phyloP scores from a whole-genome alignment of 129 eudicot genomes.

The Ambrosia artemisiifolia region DNA sequence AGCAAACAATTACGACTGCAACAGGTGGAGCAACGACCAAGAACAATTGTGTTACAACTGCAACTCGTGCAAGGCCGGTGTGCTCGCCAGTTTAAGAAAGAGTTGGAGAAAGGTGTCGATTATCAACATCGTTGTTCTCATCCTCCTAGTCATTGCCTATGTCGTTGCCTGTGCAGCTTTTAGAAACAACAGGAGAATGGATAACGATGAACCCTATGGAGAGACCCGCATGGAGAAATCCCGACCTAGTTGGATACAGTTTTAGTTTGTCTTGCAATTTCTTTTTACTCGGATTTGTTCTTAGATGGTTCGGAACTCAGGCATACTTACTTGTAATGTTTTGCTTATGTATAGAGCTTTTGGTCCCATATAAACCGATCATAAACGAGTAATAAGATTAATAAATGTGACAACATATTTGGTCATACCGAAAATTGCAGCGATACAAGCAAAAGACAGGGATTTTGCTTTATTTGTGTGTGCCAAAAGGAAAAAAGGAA shows the following conservation, averaged over 20 bases:
- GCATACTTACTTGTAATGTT: not conserved
- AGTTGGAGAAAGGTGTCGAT: conserved; percentile 94
- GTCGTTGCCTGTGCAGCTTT: conserved; percentile 77
- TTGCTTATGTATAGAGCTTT: not conserved
- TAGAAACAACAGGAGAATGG: conserved; percentile 79
- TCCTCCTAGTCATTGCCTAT: conserved; percentile 74
- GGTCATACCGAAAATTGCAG: not conserved
- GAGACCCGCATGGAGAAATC: conserved; percentile 89
- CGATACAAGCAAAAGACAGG: not conserved
- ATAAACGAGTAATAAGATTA: not conserved
- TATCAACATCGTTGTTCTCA: conserved; percentile 71
- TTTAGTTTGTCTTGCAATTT: conserved; percentile 23
- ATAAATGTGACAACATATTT: conserved; percentile 21
- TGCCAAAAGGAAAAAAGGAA: not conserved
- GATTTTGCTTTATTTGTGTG: not conserved
- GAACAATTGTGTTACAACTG: conserved; percentile 64
- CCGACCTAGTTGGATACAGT: conserved; percentile 71
- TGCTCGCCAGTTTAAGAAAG: conserved; percentile 69
- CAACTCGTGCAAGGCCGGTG: conserved; percentile 92
- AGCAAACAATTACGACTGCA: conserved; percentile 48
- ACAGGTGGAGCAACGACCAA: conserved; percentile 79
- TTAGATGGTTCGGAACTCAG: not conserved
- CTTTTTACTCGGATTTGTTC: not conserved
- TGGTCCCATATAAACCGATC: not conserved
- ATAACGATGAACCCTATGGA: conserved; percentile 81